phyloP scores from a whole-genome alignment of 1,284 basidiomycete genomes.

The Hymenochaete sp. region DNA sequence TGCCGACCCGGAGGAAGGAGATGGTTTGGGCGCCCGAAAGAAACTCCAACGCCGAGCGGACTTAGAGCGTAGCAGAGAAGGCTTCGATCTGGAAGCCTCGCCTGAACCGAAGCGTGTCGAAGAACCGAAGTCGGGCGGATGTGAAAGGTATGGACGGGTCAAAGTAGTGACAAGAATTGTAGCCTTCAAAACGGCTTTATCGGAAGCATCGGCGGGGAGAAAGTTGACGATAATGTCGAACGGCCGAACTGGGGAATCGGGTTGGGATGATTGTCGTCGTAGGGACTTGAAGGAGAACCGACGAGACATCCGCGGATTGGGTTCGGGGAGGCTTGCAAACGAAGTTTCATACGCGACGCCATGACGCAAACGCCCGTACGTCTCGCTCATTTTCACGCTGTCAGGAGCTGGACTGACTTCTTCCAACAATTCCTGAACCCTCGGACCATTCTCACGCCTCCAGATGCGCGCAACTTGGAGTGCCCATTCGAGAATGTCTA shows the following conservation, averaged over 20 bases:
- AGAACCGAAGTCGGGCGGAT: conserved; percentile 15
- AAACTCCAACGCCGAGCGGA: conserved; percentile 8
- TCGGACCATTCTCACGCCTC: conserved; percentile 31
- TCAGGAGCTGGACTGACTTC: conserved; percentile 10
- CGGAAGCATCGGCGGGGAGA: conserved; percentile 28
- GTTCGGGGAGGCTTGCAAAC: not conserved
- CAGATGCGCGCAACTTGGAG: conserved; percentile 41
- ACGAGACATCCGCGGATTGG: conserved; percentile 1
- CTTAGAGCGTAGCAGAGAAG: too few relatives aligned
- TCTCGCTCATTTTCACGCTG: not conserved
- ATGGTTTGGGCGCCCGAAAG: conserved; percentile 5
- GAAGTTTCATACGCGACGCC: conserved; percentile 3
- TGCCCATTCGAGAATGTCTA: conserved; percentile 43
- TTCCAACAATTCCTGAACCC: conserved; percentile 28
- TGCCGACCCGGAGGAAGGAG: conserved; percentile 3
- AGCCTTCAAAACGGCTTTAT: conserved; percentile 34
- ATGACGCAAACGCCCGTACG: conserved; percentile 7
- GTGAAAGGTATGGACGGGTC: conserved; percentile 32
- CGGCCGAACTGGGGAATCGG: conserved; percentile 30
- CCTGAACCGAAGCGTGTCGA: conserved; percentile 6
- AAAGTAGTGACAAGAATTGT: conserved; percentile 36
- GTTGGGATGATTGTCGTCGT: conserved; percentile 17
- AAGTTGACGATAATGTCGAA: conserved; percentile 37
- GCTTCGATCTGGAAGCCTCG: not conserved
- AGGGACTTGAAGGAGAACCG: not conserved